Conservation (phyloP, 805 yeast species). For the Yarrowia divulgata region DNA sequence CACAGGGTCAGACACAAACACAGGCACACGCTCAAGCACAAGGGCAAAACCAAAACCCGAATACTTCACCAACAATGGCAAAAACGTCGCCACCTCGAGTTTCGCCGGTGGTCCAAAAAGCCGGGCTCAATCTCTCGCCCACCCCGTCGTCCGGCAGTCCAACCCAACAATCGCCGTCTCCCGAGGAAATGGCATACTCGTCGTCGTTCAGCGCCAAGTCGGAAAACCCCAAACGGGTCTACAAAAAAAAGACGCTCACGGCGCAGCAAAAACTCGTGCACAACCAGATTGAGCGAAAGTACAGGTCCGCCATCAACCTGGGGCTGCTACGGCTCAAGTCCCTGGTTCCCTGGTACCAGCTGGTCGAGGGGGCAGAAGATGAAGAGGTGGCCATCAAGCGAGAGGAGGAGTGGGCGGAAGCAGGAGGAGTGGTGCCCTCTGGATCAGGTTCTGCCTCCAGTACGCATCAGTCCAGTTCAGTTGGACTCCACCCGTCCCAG, state of each 20-base stretch:
- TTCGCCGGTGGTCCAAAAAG: not conserved
- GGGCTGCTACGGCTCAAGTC: constrained; percentile 15
- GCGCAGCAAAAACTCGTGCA: constrained; percentile 27
- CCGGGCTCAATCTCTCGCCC: constrained; percentile 9
- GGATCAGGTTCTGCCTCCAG: not conserved
- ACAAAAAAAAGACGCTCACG: constrained; percentile 32
- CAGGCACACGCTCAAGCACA: not conserved
- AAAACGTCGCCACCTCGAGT: not conserved
- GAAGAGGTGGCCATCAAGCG: not conserved
- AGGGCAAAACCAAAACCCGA: not conserved
- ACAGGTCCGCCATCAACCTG: constrained; percentile 22
- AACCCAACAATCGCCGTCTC: not conserved
- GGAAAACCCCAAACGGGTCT: constrained; percentile 24
- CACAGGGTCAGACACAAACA: not conserved
- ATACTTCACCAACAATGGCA: not conserved
- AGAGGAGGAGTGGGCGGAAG: constrained; percentile 11
- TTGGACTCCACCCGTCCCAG: constrained; percentile 1
- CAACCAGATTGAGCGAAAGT: constrained; percentile 28
- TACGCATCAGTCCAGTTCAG: not conserved
- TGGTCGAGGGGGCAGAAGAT: constrained; percentile 18
- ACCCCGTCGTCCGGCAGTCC: constrained; percentile 7
- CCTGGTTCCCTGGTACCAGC: constrained; percentile 24
- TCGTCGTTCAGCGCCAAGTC: constrained; percentile 19
- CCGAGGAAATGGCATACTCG: constrained; percentile 29
- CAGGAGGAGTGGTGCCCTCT: not conserved